These are phyloP conservation scores for Arthrinium phaeospermum DNA, from an alignment of 2,329 filamentous ascomycete genomes.

Conservation along the genomic window DNA sequence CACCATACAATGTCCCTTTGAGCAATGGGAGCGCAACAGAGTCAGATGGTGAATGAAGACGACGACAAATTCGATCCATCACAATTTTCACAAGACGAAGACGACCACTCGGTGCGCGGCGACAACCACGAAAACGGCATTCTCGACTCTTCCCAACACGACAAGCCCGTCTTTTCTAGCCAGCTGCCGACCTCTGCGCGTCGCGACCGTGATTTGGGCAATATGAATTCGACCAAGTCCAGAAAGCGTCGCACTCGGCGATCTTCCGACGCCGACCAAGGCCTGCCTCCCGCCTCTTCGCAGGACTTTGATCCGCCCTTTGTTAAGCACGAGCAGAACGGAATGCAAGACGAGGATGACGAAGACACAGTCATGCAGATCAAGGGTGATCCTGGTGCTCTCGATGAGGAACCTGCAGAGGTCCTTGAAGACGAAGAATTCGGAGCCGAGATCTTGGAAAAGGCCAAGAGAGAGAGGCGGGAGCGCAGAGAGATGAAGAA, in stretches of 20 bases:
- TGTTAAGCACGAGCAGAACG: neutral
- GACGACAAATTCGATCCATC: neutral
- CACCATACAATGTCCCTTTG: conserved; percentile 2
- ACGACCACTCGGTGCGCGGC: neutral
- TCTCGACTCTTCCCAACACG: neutral
- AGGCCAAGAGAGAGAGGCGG: conserved; percentile 20
- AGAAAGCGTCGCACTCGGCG: conserved; percentile 13
- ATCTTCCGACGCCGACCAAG: neutral
- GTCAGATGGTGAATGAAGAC: conserved; percentile 12
- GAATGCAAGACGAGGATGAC: neutral
- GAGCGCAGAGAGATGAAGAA: conserved; percentile 45
- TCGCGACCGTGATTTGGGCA: conserved; percentile 3
- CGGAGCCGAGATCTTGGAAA: neutral
- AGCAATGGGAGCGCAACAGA: conserved; percentile 16
- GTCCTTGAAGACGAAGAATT: neutral
- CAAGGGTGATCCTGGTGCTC: neutral
- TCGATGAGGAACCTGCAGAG: neutral
- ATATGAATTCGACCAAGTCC: conserved; percentile 2
- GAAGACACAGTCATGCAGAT: neutral
- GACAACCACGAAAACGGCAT: neutral
- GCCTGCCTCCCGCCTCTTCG: neutral
- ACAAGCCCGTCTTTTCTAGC: conserved; percentile 20
- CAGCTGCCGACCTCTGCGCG: conserved; percentile 19
- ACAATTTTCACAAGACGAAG: neutral
- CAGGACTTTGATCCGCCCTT: conserved; percentile 11